A percentile compares a stretch with the other conserved stretches of the same genome.
These are phyloP conservation scores for Hypoxylon rubiginosum DNA, from an alignment of 2,329 filamentous ascomycete genomes.

Conservation along the genomic window DNA sequence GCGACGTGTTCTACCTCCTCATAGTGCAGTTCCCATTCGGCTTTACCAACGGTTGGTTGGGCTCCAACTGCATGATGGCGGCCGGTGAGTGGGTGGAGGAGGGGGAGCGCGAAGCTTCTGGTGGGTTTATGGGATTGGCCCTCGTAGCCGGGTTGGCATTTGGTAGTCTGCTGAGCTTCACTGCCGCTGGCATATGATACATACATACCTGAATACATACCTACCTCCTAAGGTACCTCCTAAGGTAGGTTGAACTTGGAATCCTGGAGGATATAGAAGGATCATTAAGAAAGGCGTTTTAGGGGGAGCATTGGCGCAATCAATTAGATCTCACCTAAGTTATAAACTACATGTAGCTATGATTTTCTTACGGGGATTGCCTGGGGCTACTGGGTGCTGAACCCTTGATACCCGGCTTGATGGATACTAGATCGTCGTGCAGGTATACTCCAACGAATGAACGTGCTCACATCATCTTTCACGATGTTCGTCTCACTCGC, in stretches of 20 bases:
- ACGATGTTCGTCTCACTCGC: slow-evolving; percentile 32
- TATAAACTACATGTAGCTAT: slow-evolving; percentile 10
- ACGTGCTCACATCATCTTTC: slow-evolving; percentile 23
- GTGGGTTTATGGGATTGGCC: slow-evolving; percentile 93
- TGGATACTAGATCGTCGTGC: slow-evolving; percentile 42
- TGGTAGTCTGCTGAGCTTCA: slow-evolving; percentile 93
- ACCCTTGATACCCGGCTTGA: slow-evolving; percentile 33
- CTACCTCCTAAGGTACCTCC: background rate
- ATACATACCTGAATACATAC: slow-evolving; percentile 5
- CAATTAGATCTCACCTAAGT: slow-evolving; percentile 37
- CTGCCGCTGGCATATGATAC: slow-evolving; percentile 66
- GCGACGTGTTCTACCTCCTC: slow-evolving; percentile 89
- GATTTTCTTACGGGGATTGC: slow-evolving; percentile 18
- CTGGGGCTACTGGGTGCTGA: slow-evolving; percentile 8
- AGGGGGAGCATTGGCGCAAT: slow-evolving; percentile 22
- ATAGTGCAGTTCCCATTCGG: slow-evolving; percentile 89
- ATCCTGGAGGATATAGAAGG: slow-evolving; percentile 18
- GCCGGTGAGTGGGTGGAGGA: slow-evolving; percentile 84
- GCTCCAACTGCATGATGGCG: slow-evolving; percentile 92
- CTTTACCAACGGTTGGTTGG: slow-evolving; percentile 86
- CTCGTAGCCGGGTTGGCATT: slow-evolving; percentile 85
- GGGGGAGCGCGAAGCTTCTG: slow-evolving; percentile 87
- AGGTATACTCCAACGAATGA: slow-evolving; percentile 32
- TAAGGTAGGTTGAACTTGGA: slow-evolving; percentile 22
- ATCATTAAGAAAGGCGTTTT: slow-evolving; percentile 31